Evolutionary conservation across 805 yeast genomes (phyloP).

Genomic region (Metschnikowia matae): DNA sequence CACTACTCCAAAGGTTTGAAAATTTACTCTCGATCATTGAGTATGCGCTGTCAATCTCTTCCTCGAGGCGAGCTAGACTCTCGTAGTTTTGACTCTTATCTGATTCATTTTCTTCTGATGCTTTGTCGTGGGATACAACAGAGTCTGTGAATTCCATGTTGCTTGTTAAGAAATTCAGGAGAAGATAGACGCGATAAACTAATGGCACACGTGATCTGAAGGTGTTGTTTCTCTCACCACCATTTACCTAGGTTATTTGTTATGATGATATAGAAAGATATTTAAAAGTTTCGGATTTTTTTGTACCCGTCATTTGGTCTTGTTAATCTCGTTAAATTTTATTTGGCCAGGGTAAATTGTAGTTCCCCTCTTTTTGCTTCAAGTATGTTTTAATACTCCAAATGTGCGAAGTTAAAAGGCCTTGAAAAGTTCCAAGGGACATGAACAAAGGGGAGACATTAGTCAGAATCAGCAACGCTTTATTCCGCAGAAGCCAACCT

Average conservation of each 20-base stretch:
- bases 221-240: neutral
- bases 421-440: neutral
- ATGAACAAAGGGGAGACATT: conserved; percentile 10
- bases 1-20: conserved; percentile 30
- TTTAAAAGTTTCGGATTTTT: neutral
- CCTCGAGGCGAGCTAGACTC: conserved; percentile 34
- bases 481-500: conserved; percentile 16
- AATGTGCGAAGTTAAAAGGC: neutral
- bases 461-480: conserved; percentile 21
- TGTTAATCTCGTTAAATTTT: neutral
- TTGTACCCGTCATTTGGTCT: too few relatives aligned
- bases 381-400: neutral
- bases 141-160: conserved; percentile 36
- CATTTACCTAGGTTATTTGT: neutral
- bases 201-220: neutral
- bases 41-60: conserved; percentile 50
- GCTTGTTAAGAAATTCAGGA: neutral
- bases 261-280: too few relatives aligned
- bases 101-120: neutral
- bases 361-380: neutral
- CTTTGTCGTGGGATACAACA: conserved; percentile 18
- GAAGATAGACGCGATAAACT: neutral
- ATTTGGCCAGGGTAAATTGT: neutral
- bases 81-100: neutral
- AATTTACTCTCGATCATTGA: conserved; percentile 47